Evolutionary conservation across 305 asterid species (phyloP), one percentile per base, ranked within the genome.

Genomic region (Petunia hybrid): DNA sequence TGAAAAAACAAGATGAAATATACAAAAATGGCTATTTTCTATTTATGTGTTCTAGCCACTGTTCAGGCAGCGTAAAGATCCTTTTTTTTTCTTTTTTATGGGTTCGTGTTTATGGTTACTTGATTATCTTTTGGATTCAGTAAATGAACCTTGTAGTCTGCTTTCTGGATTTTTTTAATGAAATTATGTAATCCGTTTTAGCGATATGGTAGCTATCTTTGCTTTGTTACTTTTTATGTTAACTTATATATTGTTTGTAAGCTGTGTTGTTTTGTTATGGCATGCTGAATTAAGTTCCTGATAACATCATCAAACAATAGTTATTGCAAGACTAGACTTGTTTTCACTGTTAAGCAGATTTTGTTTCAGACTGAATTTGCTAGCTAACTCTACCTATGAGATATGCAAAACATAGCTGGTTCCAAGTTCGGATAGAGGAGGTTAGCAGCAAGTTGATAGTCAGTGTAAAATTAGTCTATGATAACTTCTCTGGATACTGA

Each of bases 101-200:
- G 62, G 2, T 13, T 73, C 78, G 48, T 73, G 46, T 36, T 73
- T 73, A 73, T 48, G 63, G 78, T 73, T 51, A 1, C 14, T 48
- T 51, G 36, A 51, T 56, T 35, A 12, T 36, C 14, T 51, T 73
- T 73, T 48, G 31, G 4, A 36, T 73, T 73, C 7, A 53, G 16
- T 74, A 36, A 1, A 64, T 64, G 4, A 45, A 38, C 2, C 45
- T 38, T 64, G 9, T 7, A 10, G 22, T 64, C 22, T 38, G 45
- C 4, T 64, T 64, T 74, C 62, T 53, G 62, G 0, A 10, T 13
- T 53, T 74, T n/a, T 74, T 7, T 36, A 13, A 74, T 53, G 79
- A 74, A 1, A 57, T 74, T 48, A 53, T 16, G 2, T 8, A 0
- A 16, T 22, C 39, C 38, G 6, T 60, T 60, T 14, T 71, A 36